These are phyloP conservation scores for Acacia acuminata DNA, from an alignment of 306 rosid species.

Conservation along the genomic window DNA sequence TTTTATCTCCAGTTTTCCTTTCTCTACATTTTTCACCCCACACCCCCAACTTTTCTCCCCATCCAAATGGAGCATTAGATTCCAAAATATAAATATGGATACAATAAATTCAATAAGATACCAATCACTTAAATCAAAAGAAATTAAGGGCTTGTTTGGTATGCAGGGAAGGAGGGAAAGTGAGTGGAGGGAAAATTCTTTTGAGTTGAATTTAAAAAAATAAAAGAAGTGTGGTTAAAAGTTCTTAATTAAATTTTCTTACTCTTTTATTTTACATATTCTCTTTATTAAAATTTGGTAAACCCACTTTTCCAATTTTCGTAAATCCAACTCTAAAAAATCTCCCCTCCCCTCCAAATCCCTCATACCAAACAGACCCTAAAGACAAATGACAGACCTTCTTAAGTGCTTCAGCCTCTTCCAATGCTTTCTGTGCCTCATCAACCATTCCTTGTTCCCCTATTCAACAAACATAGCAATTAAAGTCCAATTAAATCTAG, in stretches of 20 bases:
- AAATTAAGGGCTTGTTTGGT: not conserved
- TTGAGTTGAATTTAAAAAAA: too few species aligned
- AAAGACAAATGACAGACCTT: conserved; percentile 56
- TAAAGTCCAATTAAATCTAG: not conserved
- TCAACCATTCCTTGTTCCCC: conserved; percentile 99
- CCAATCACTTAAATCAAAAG: conserved; percentile 16
- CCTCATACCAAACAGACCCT: too few species aligned
- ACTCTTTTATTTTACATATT: too few species aligned
- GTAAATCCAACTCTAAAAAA: too few species aligned
- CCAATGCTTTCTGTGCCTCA: conserved; percentile 98
- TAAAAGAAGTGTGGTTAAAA: too few species aligned
- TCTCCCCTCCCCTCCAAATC: too few species aligned
- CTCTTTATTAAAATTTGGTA: too few species aligned
- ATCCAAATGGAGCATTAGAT: not conserved
- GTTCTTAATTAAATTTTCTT: too few species aligned
- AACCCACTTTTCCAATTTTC: too few species aligned
- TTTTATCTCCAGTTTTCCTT: not conserved
- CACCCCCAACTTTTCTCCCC: not conserved
- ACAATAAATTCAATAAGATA: not conserved
- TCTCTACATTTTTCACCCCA: not conserved
- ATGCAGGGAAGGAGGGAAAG: too few species aligned
- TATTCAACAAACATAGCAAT: conserved; percentile 42
- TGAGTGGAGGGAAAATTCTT: too few species aligned
- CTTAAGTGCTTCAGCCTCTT: conserved; percentile 99
- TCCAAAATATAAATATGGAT: not conserved